Conservation (phyloP, 805 yeast species). For the Pichia kluyveri region DNA sequence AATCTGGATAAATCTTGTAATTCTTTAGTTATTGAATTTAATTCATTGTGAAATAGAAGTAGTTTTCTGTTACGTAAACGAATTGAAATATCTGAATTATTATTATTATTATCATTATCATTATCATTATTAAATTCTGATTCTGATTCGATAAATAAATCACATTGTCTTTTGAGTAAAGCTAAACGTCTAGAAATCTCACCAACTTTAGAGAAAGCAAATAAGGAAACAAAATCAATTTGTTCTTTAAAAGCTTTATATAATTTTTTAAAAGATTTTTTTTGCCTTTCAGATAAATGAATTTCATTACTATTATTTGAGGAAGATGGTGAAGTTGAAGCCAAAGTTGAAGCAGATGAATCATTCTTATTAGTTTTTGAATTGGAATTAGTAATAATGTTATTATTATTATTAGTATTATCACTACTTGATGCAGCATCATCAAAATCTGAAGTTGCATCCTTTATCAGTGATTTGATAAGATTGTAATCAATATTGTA, state of each 20-base stretch:
- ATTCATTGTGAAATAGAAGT: constrained; percentile 26
- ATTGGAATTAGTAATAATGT: neutral
- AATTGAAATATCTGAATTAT: constrained; percentile 8
- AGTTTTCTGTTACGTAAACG: constrained; percentile 19
- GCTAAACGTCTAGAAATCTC: constrained; percentile 49
- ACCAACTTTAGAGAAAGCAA: constrained; percentile 58
- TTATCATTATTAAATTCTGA: neutral
- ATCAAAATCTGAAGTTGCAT: constrained; percentile 34
- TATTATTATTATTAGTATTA: neutral
- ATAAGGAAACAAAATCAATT: constrained; percentile 51
- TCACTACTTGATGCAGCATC: constrained; percentile 2
- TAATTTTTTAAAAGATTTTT: constrained; percentile 25
- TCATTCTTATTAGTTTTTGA: neutral
- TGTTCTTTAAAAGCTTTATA: constrained; percentile 42
- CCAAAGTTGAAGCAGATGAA: neutral
- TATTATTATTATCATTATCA: neutral
- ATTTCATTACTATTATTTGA: neutral
- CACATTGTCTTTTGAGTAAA: constrained; percentile 19
- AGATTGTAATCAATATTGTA: constrained; percentile 80
- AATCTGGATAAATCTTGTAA: constrained; percentile 63
- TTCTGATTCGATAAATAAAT: constrained; percentile 17
- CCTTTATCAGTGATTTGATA: constrained; percentile 55
- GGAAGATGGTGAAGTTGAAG: neutral
- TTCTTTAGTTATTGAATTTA: constrained; percentile 36
- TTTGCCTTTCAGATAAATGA: constrained; percentile 14